phyloP scores from a whole-genome alignment of 768 basidiomycete species.

The Trametes cinnabarina region DNA sequence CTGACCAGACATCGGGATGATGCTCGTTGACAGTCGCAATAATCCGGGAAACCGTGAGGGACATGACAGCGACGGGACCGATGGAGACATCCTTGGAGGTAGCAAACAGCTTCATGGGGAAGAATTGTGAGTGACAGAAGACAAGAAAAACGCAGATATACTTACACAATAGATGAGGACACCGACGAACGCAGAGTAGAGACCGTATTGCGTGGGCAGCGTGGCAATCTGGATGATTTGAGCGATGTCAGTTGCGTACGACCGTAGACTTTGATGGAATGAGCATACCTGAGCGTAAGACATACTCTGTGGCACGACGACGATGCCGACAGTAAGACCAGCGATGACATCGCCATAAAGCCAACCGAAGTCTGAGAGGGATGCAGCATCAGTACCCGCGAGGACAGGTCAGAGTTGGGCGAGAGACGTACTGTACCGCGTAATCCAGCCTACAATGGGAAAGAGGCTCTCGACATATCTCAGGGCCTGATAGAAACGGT shows the following conservation, averaged over 20 bases:
- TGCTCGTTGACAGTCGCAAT: conserved; percentile 59
- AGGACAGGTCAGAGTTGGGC: neutral
- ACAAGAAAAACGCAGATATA: neutral
- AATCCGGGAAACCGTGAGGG: conserved; percentile 79
- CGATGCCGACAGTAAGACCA: conserved; percentile 91
- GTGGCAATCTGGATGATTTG: conserved; percentile 65
- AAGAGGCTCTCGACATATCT: conserved; percentile 74
- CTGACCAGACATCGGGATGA: conserved; percentile 57
- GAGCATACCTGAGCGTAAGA: conserved; percentile 71
- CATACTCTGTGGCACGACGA: conserved; percentile 92
- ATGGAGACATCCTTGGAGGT: conserved; percentile 99
- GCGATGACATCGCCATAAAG: conserved; percentile 84
- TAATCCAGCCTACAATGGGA: conserved; percentile 83
- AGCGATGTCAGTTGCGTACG: neutral
- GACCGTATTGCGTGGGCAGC: conserved; percentile 82
- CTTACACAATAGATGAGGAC: conserved; percentile 79
- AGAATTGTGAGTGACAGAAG: neutral
- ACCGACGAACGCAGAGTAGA: conserved; percentile 93
- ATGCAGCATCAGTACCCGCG: neutral
- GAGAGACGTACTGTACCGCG: conserved; percentile 70
- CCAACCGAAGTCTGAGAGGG: conserved; percentile 66
- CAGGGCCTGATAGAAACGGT: conserved; percentile 43
- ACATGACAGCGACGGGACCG: conserved; percentile 99
- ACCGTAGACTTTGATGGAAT: neutral
- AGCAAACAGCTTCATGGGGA: conserved; percentile 78